Conservation (phyloP, 2,329 filamentous ascomycete genomes). For the Pseudocercospora musae region DNA sequence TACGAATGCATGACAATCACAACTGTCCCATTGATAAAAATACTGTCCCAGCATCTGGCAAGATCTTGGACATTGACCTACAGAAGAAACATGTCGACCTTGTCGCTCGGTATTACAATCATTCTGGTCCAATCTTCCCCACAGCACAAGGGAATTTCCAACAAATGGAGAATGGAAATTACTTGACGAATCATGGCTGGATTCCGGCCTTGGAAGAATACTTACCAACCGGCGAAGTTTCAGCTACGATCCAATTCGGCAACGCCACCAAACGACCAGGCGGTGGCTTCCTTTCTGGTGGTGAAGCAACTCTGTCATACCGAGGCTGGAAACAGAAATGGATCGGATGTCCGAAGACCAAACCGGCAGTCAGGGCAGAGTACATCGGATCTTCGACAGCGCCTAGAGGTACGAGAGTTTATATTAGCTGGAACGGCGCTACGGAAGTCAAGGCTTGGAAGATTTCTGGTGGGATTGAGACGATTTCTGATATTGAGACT, state of each 20-base stretch:
- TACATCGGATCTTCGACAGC: background rate
- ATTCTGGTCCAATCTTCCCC: constrained; percentile 15
- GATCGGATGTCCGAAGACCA: constrained; percentile 20
- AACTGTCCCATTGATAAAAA: constrained; percentile 22
- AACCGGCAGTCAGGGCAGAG: constrained; percentile 12
- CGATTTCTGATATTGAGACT: constrained; percentile 8
- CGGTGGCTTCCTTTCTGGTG: constrained; percentile 9
- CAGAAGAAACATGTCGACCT: constrained; percentile 8
- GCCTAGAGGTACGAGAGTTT: constrained; percentile 32
- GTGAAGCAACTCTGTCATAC: constrained; percentile 17
- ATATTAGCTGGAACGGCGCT: constrained; percentile 51
- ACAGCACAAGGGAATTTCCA: constrained; percentile 23
- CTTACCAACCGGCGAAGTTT: constrained; percentile 10
- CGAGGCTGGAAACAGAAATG: constrained; percentile 22
- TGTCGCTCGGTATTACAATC: constrained; percentile 14
- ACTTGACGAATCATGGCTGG: constrained; percentile 20
- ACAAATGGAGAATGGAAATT: constrained; percentile 16
- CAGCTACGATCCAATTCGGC: constrained; percentile 22
- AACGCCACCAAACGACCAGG: constrained; percentile 9
- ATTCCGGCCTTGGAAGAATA: constrained; percentile 23
- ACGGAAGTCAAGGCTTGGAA: constrained; percentile 46
- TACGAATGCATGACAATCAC: constrained; percentile 22
- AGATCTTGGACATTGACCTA: constrained; percentile 18
- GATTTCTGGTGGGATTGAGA: constrained; percentile 25
- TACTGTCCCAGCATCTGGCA: constrained; percentile 20